Evolutionary conservation across 2,329 filamentous ascomycete species (phyloP).

Genomic region (Fusarium caatingaense): DNA sequence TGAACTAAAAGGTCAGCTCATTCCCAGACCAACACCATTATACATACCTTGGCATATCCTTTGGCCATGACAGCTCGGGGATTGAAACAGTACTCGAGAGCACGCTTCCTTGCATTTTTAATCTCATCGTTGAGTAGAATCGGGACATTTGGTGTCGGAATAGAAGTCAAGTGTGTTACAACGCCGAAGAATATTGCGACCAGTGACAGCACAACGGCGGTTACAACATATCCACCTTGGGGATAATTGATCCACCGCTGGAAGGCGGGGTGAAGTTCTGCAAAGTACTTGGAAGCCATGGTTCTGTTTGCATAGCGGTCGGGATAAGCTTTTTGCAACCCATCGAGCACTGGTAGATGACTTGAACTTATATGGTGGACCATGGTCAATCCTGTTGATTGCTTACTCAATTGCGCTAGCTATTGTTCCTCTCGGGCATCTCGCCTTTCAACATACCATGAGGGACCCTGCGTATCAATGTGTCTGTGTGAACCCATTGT

Average conservation of each 20-base stretch:
- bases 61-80: conserved; percentile 11
- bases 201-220: accelerated
- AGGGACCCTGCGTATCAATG: neutral
- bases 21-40: accelerated
- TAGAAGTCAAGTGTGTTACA: accelerated
- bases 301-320: neutral
- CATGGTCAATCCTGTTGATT: accelerated
- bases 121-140: conserved; percentile 18
- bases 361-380: neutral
- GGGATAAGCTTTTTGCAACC: neutral
- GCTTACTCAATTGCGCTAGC: neutral
- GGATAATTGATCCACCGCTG: neutral
- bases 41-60: neutral
- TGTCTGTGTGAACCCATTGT: neutral
- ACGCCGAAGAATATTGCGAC: accelerated
- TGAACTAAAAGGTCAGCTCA: neutral
- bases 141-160: neutral
- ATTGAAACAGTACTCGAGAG: conserved; percentile 24
- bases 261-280: neutral
- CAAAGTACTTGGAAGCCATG: neutral
- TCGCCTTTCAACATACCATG: neutral
- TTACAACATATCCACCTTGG: neutral
- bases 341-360: neutral
- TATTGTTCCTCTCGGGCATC: neutral
- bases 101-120: conserved; percentile 3